Evolutionary conservation across 2,329 filamentous ascomycete species (phyloP).

Genomic region (Fonsecaea nubica): DNA sequence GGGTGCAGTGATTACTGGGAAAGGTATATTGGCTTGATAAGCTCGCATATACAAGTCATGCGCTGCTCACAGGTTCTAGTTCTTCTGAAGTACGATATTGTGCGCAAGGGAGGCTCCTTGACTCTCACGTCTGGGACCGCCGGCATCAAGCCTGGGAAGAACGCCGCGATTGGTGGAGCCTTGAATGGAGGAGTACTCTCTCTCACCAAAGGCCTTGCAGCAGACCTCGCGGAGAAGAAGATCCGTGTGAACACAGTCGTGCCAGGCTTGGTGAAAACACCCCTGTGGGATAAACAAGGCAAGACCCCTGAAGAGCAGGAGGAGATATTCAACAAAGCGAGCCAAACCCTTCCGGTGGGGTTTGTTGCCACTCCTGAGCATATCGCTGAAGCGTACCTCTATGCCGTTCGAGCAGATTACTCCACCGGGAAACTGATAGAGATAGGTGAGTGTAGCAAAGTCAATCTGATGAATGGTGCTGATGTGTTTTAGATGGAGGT

Average conservation of each 20-base stretch:
- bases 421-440: conserved; percentile 35
- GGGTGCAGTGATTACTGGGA: conserved; percentile 31
- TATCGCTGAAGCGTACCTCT: conserved; percentile 57
- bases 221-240: conserved; percentile 63
- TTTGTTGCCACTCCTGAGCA: conserved; percentile 50
- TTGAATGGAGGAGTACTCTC: conserved; percentile 60
- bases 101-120: conserved; percentile 43
- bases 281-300: conserved; percentile 46
- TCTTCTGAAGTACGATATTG: conserved; percentile 31
- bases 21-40: conserved; percentile 17
- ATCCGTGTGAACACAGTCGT: conserved; percentile 68
- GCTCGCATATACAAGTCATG: background rate
- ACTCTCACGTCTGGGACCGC: conserved; percentile 64
- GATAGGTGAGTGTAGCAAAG: conserved; percentile 29
- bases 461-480: background rate
- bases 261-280: conserved; percentile 62
- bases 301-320: conserved; percentile 39
- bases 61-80: background rate
- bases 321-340: conserved; percentile 29
- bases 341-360: conserved; percentile 38
- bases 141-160: conserved; percentile 57
- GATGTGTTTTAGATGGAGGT: conserved; percentile 10
- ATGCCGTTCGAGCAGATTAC: conserved; percentile 38
- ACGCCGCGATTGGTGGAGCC: conserved; percentile 58
- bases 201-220: conserved; percentile 62